Conservation (phyloP, 345 rosid species). For the Firmiana major region DNA sequence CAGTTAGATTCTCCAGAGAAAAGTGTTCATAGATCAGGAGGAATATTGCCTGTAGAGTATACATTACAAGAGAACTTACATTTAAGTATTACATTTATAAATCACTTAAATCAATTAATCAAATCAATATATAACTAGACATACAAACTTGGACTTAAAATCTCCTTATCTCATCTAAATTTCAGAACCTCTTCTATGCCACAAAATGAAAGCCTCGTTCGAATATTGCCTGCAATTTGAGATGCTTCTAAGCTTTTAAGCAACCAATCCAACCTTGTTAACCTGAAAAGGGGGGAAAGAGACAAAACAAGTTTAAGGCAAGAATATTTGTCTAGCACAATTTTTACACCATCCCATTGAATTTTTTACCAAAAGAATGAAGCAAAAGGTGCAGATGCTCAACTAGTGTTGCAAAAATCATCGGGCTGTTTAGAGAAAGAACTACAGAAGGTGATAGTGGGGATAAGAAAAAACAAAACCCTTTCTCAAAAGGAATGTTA, state of each 20-base stretch:
- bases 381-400: slow-evolving; percentile 23
- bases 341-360: neutral
- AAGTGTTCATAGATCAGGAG: neutral
- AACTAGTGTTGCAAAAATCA: neutral
- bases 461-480: neutral
- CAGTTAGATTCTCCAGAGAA: neutral
- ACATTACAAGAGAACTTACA: too few relatives aligned
- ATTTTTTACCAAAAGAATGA: slow-evolving; percentile 4
- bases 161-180: too few relatives aligned
- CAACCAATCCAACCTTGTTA: neutral
- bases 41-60: too few relatives aligned
- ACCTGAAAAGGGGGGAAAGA: neutral
- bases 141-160: too few relatives aligned
- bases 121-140: too few relatives aligned
- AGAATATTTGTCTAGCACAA: too few relatives aligned
- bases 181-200: too few relatives aligned
- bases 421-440: neutral
- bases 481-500: slow-evolving; percentile 6
- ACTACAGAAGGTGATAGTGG: neutral
- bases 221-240: too few relatives aligned
- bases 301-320: neutral
- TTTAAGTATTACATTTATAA: too few relatives aligned
- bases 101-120: too few relatives aligned
- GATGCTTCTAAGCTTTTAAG: too few relatives aligned
- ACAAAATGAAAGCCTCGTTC: too few relatives aligned